Evolutionary conservation across 495 filamentous ascomycete genomes (phyloP).

Genomic region (Aspergillus nidulans): DNA sequence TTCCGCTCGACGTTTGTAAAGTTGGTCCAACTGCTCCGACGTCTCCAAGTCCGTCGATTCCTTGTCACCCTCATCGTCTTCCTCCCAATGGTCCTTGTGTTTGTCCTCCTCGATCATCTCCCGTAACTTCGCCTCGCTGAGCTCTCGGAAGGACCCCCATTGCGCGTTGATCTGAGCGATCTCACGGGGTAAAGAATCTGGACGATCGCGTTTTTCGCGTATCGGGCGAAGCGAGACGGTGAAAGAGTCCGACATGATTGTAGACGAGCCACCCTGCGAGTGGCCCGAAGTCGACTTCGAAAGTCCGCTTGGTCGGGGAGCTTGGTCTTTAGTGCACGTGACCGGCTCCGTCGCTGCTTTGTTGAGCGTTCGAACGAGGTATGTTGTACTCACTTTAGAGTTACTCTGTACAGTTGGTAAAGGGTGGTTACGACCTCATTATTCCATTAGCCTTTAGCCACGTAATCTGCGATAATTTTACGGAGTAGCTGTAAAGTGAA

Average conservation of each 20-base stretch:
- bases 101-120: constrained; percentile 54
- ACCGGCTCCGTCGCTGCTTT: no score
- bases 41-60: constrained; percentile 28
- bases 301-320: background rate
- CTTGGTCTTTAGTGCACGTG: background rate
- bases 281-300: constrained; percentile 2
- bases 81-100: constrained; percentile 32
- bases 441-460: no score
- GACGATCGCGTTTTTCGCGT: constrained; percentile 47
- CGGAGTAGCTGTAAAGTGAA: background rate
- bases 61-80: constrained; percentile 33
- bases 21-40: constrained; percentile 36
- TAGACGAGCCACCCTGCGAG: constrained; percentile 3
- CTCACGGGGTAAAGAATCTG: constrained; percentile 62
- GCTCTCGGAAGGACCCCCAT: constrained; percentile 66
- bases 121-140: constrained; percentile 58
- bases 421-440: no score
- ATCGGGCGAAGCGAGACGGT: constrained; percentile 63
- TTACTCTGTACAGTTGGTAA: no score
- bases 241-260: constrained; percentile 42
- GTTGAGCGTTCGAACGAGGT: no score
- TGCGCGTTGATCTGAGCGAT: constrained; percentile 71
- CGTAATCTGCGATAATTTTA: background rate
- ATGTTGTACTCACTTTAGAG: no score
- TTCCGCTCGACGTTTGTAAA: constrained; percentile 43